These are phyloP conservation scores for Boletus rubroflammeus DNA, from an alignment of 768 basidiomycete genomes.

Conservation along the genomic window DNA sequence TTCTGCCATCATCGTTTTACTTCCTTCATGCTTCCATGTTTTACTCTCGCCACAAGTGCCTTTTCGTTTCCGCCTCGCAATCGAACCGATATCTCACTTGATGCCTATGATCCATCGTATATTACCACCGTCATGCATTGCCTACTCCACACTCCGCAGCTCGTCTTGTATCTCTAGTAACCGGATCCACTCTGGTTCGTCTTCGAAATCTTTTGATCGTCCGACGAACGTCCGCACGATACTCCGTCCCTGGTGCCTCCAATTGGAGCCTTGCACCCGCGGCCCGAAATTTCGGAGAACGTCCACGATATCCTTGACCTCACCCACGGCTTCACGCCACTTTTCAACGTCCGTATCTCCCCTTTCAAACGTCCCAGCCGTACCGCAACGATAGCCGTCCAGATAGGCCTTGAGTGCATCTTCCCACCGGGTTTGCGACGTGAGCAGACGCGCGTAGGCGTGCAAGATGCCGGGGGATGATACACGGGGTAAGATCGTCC, in stretches of 20 bases:
- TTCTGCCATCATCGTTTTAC: neutral
- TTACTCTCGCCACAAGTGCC: conserved; percentile 1
- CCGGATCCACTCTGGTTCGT: conserved; percentile 78
- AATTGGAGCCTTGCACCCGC: conserved; percentile 54
- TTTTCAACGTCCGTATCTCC: conserved; percentile 64
- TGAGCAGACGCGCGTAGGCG: conserved; percentile 77
- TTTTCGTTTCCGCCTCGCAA: neutral
- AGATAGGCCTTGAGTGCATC: conserved; percentile 81
- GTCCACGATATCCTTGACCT: conserved; percentile 83
- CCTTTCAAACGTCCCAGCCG: conserved; percentile 55
- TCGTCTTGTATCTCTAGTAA: conserved; percentile 54
- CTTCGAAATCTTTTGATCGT: conserved; percentile 81
- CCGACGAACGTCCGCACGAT: conserved; percentile 88
- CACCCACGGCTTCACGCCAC: conserved; percentile 74
- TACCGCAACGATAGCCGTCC: conserved; percentile 75
- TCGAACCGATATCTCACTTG: neutral
- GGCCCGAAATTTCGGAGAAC: conserved; percentile 82
- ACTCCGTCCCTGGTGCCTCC: conserved; percentile 85
- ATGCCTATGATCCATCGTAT: conserved; percentile 6
- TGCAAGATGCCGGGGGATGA: conserved; percentile 78
- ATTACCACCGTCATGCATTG: conserved; percentile 16
- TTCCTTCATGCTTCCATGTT: conserved; percentile 12
- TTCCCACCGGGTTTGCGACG: conserved; percentile 68
- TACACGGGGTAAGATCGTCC: conserved; percentile 76
- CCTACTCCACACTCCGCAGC: conserved; percentile 17